Percentiles rank a stretch among this genome's conserved stretches.
These are phyloP conservation scores for Colletotrichum simmondsii DNA, from an alignment of 2,329 filamentous ascomycete species.

Conservation along the genomic window DNA sequence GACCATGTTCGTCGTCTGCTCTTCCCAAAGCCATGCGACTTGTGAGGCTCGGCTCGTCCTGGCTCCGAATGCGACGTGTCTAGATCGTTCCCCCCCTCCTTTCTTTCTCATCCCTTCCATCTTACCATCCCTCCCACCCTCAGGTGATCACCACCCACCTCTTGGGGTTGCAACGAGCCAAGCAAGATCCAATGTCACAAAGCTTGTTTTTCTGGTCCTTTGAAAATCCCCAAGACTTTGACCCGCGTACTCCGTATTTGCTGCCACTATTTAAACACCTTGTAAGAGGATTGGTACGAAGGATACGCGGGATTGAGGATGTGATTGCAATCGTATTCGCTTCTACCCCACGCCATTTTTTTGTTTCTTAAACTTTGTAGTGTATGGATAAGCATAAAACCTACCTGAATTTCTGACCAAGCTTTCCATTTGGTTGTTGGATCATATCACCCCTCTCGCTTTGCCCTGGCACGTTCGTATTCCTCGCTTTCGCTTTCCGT, in stretches of 20 bases:
- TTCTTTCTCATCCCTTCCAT: too few relatives aligned
- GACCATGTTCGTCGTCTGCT: neutral
- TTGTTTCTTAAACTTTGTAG: neutral
- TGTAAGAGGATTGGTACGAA: too few relatives aligned
- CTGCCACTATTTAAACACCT: too few relatives aligned
- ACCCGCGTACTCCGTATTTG: too few relatives aligned
- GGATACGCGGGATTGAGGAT: too few relatives aligned
- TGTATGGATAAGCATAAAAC: neutral
- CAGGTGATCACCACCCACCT: neutral
- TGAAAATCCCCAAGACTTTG: too few relatives aligned
- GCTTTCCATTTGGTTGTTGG: neutral
- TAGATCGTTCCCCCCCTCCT: too few relatives aligned
- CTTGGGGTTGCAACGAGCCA: too few relatives aligned
- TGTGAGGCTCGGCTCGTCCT: conserved; percentile 3
- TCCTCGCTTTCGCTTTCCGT: neutral
- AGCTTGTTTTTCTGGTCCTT: too few relatives aligned
- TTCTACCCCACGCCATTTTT: too few relatives aligned
- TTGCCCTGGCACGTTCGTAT: neutral
- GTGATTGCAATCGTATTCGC: too few relatives aligned
- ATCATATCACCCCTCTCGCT: neutral
- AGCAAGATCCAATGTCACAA: too few relatives aligned
- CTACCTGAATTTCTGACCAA: neutral
- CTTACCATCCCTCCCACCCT: neutral
- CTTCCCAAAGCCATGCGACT: neutral
- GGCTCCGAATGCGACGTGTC: neutral